Base-by-base conservation (phyloP, 805 yeast species). In the Candida lessepsii region DNA sequence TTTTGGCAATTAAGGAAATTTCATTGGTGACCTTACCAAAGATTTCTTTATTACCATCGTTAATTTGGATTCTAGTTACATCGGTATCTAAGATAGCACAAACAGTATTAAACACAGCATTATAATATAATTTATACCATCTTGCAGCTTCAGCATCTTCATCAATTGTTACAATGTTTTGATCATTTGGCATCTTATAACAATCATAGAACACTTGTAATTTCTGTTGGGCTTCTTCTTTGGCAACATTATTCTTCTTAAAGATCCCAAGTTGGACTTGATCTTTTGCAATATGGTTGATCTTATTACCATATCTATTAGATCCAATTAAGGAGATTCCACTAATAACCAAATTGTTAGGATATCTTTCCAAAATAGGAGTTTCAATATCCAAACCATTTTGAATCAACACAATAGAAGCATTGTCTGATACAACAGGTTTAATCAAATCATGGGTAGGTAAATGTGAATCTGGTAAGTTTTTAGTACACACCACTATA, bases 1-100 rank as follows among this genome's bases (percentile, higher is more conserved):
- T 77, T 37, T 73, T 75, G 9, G 95, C 95, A 43, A 84, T 73
- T 3, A 70, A 71, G 15, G 74, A 57, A 13, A 86, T 70, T 57
- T 85, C 95, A 26, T 66, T 58, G 89, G 83, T 83, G 0, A 86
- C 83, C 3, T 86, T 87, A 15, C 51, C 42, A 33, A 68, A 55
- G 14, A 68, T 43, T 0, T 49, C 40, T 10, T 58, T 56, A 42
- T 60, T 63, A 9, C 59, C 66, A 13, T 54, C 56, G 30, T 50
- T 56, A 11, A 67, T 65, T 40, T 65, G 71, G 32, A 67, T 56
- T 38, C 72, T 50, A 29, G 55, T 51, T 2, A 61, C 61, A 44
- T 68, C 74, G 14, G 63, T 39, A 21, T 56, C 58, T 20, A 56
- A 57, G 25, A 67, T 47, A 5, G 70, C 57, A 23, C 70, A 57